Conservation (phyloP, 495 filamentous ascomycete species). For the Talaromyces liani region DNA sequence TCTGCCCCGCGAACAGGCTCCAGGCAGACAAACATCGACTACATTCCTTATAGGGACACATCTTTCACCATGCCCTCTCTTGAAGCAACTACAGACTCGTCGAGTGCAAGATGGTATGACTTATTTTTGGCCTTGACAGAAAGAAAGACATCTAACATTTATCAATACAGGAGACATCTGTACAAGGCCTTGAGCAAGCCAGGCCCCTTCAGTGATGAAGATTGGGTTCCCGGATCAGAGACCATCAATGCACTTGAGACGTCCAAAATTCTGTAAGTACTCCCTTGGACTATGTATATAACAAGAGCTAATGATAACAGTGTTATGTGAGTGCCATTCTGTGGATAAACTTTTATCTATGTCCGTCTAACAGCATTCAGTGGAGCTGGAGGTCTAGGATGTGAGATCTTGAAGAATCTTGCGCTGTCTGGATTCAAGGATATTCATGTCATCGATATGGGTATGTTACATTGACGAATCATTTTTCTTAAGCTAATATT, state of each 20-base stretch:
- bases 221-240: conserved; percentile 56
- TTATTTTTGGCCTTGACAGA: not conserved
- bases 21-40: not conserved
- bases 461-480: conserved; percentile 26
- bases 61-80: conserved; percentile 11
- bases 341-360: not conserved
- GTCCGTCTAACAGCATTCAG: conserved; percentile 35
- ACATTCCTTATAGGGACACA: not conserved
- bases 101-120: not conserved
- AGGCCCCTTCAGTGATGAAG: conserved; percentile 72
- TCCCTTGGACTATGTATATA: conserved; percentile 14
- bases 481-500: conserved; percentile 15
- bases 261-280: conserved; percentile 63
- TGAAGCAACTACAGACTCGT: not conserved
- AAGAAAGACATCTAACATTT: not conserved
- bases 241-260: conserved; percentile 52
- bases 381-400: conserved; percentile 91
- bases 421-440: conserved; percentile 92
- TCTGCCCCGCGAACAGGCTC: not conserved
- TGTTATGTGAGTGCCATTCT: conserved; percentile 37
- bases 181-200: conserved; percentile 65
- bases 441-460: conserved; percentile 99
- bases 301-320: conserved; percentile 20
- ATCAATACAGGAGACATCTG: conserved; percentile 63
- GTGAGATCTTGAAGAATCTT: conserved; percentile 94